These are phyloP conservation scores for Crithidia fasciculata DNA, from an alignment of 208 protist genomes.

Conservation along the genomic window DNA sequence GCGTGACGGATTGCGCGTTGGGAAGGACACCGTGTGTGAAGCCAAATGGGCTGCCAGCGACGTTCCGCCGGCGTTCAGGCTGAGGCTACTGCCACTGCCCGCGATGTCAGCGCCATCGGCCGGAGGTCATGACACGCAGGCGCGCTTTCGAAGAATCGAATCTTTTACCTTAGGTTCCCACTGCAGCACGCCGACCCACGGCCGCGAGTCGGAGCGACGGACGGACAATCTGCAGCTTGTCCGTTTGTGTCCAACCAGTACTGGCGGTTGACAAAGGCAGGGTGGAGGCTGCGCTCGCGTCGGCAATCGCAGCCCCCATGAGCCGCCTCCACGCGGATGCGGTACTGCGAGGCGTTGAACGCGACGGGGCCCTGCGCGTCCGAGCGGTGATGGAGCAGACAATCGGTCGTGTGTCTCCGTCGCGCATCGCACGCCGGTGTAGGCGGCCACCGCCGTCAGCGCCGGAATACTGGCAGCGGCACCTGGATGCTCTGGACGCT, in stretches of 20 bases:
- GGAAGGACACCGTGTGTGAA: slow-evolving; percentile 48
- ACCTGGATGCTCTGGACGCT: slow-evolving; percentile 23
- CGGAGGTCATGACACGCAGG: slow-evolving; percentile 21
- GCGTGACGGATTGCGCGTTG: slow-evolving; percentile 38
- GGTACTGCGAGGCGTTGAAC: slow-evolving; percentile 43
- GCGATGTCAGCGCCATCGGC: slow-evolving; percentile 11
- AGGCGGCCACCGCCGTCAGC: slow-evolving; percentile 30
- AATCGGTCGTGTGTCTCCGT: slow-evolving; percentile 36
- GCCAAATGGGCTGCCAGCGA: slow-evolving; percentile 48
- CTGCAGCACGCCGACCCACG: slow-evolving; percentile 31
- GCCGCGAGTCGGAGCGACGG: slow-evolving; percentile 7
- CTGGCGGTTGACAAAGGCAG: neutral
- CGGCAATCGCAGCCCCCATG: slow-evolving; percentile 13
- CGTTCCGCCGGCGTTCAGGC: slow-evolving; percentile 21
- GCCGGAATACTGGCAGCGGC: slow-evolving; percentile 44
- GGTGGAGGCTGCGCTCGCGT: neutral
- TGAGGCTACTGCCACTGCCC: slow-evolving; percentile 1
- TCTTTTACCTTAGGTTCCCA: slow-evolving; percentile 40
- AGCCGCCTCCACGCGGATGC: slow-evolving; percentile 33
- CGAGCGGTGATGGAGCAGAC: slow-evolving; percentile 40
- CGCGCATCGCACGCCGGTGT: slow-evolving; percentile 35
- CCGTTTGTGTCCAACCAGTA: slow-evolving; percentile 18
- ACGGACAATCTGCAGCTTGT: neutral
- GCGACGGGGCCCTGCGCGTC: slow-evolving; percentile 37
- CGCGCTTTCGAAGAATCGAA: slow-evolving; percentile 16